A percentile compares a stretch with the other conserved stretches of the same genome.
Evolutionary conservation across 1,284 basidiomycete species (phyloP).

Genomic region (Pseudozyma flocculosa): DNA sequence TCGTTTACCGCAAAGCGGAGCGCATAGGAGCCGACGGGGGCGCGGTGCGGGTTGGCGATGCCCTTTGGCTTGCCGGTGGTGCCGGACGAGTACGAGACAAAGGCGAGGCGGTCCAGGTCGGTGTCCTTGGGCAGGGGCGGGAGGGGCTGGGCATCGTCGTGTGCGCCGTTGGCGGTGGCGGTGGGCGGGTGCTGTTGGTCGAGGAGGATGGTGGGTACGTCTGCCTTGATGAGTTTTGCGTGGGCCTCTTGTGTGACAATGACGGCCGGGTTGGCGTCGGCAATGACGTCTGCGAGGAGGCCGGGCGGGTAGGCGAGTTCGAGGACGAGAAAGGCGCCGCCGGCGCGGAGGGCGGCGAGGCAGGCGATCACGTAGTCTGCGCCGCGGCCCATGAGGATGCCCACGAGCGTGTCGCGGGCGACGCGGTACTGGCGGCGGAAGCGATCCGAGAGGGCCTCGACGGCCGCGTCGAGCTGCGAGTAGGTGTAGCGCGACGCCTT

Average conservation of each 20-base stretch:
- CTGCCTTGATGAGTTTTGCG: conserved; percentile 27
- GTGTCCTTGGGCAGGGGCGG: conserved; percentile 24
- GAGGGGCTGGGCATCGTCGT: conserved; percentile 5
- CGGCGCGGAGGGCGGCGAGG: conserved; percentile 53
- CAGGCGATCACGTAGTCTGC: conserved; percentile 56
- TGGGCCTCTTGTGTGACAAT: conserved; percentile 52
- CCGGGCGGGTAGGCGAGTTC: conserved; percentile 55
- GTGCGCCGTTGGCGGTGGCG: background rate
- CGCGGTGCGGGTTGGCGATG: conserved; percentile 55
- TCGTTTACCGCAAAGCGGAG: conserved; percentile 53
- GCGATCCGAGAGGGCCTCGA: conserved; percentile 31
- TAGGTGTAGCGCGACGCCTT: no score
- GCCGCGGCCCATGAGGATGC: conserved; percentile 48
- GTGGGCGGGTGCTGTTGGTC: conserved; percentile 11
- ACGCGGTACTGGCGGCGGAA: conserved; percentile 41
- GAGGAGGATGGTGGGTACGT: conserved; percentile 22
- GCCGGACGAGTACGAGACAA: conserved; percentile 57
- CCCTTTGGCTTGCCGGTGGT: conserved; percentile 57
- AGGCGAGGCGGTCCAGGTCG: conserved; percentile 54
- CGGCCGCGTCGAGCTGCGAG: conserved; percentile 46
- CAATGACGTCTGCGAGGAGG: conserved; percentile 51
- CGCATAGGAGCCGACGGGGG: conserved; percentile 51
- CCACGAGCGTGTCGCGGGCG: conserved; percentile 45
- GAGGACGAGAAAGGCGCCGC: conserved; percentile 57
- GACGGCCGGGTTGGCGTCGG: conserved; percentile 53